Conservation (phyloP, 176 grass and related monocot genomes). For the Metroxylon sagu region DNA sequence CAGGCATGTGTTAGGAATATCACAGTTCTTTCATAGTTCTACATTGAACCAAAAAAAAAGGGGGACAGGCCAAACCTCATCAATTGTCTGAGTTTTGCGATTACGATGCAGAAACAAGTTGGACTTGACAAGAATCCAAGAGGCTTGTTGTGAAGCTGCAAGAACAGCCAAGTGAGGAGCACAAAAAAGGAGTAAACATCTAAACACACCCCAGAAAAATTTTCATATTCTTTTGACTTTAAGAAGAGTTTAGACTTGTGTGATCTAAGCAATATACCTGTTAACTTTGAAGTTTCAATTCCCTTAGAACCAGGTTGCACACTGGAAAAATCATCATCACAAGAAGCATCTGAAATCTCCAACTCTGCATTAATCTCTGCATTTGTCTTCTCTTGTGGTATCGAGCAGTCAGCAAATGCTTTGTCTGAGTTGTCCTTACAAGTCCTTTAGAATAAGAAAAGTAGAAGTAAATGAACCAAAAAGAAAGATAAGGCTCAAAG, state of each 20-base stretch:
- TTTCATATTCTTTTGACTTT: too few relatives aligned
- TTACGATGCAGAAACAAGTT: slow-evolving; percentile 78
- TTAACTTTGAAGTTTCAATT: too few relatives aligned
- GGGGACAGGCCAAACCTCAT: slow-evolving; percentile 45
- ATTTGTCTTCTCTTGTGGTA: slow-evolving; percentile 91
- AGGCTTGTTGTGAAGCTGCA: slow-evolving; percentile 49
- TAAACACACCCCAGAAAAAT: too few relatives aligned
- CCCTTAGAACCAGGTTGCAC: slow-evolving; percentile 16
- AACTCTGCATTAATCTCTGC: slow-evolving; percentile 95
- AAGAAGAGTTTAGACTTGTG: too few relatives aligned
- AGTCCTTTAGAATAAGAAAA: slow-evolving; percentile 39
- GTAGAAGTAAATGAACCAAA: slow-evolving; percentile 16
- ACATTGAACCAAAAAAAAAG: too few relatives aligned
- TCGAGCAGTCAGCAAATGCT: slow-evolving; percentile 68
- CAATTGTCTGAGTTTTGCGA: slow-evolving; percentile 72
- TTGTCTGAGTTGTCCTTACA: slow-evolving; percentile 84
- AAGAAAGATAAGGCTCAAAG: slow-evolving; percentile 9
- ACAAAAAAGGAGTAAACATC: background rate
- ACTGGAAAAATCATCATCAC: slow-evolving; percentile 57
- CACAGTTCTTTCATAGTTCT: too few relatives aligned
- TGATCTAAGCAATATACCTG: too few relatives aligned
- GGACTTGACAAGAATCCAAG: slow-evolving; percentile 40
- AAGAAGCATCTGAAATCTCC: slow-evolving; percentile 81
- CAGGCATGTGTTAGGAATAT: too few relatives aligned
- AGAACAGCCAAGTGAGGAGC: background rate